phyloP scores from a whole-genome alignment of 2,329 filamentous ascomycete species.

The Aureobasidium sp. region DNA sequence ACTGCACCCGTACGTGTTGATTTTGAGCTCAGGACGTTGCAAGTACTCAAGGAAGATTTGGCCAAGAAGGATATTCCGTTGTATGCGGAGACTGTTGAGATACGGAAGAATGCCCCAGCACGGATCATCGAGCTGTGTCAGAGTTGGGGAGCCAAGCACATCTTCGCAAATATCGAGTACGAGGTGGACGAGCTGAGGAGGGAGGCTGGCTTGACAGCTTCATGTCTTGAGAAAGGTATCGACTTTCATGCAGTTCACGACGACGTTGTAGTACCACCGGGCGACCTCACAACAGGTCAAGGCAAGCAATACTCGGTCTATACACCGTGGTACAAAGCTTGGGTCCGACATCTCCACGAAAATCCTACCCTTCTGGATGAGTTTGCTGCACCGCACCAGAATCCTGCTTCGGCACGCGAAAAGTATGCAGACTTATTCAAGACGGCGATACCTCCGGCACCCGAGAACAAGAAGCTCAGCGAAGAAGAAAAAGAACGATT shows the following conservation, averaged over 20 bases:
- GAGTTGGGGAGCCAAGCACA: constrained; percentile 63
- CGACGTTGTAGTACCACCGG: constrained; percentile 73
- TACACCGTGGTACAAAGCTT: constrained; percentile 70
- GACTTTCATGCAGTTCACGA: constrained; percentile 68
- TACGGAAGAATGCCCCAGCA: constrained; percentile 52
- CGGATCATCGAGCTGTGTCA: constrained; percentile 58
- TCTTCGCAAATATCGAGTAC: constrained; percentile 82
- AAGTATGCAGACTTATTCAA: constrained; percentile 73
- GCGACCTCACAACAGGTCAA: constrained; percentile 54
- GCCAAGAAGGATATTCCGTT: constrained; percentile 67
- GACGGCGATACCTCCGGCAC: constrained; percentile 63
- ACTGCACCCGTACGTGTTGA: constrained; percentile 67
- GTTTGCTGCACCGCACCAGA: constrained; percentile 49
- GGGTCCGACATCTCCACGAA: constrained; percentile 64
- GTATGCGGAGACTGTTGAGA: constrained; percentile 62
- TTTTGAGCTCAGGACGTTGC: constrained; percentile 67
- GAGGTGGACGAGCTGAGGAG: constrained; percentile 82
- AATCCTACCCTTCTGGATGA: constrained; percentile 60
- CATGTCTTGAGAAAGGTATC: constrained; percentile 55
- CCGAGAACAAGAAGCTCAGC: constrained; percentile 53
- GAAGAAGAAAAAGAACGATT: constrained; percentile 52
- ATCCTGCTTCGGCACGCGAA: constrained; percentile 48
- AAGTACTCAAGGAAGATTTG: constrained; percentile 57
- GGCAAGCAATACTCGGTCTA: constrained; percentile 82
- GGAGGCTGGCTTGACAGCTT: constrained; percentile 58